These are phyloP conservation scores for Kwoniella botswanensis DNA, from an alignment of 768 basidiomycete genomes.

Conservation along the genomic window DNA sequence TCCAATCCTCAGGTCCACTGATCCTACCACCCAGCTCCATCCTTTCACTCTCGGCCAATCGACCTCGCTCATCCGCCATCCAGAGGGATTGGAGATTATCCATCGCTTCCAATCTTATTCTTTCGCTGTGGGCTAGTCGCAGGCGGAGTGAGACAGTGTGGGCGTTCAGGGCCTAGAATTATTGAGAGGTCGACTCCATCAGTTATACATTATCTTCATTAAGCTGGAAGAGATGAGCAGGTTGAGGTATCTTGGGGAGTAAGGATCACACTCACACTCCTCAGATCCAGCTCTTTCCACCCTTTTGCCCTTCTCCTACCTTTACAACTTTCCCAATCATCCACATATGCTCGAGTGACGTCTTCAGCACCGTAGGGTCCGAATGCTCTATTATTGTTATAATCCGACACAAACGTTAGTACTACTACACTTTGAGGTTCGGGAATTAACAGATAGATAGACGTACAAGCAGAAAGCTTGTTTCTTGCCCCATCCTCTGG, in stretches of 20 bases:
- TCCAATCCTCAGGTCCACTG: constrained; percentile 59
- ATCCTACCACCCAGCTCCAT: constrained; percentile 47
- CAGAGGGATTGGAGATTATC: constrained; percentile 48
- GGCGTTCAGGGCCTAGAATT: constrained; percentile 37
- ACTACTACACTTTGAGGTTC: background rate
- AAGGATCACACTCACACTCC: constrained; percentile 32
- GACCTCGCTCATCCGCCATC: constrained; percentile 39
- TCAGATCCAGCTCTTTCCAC: constrained; percentile 46
- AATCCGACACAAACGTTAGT: background rate
- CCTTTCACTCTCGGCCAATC: constrained; percentile 35
- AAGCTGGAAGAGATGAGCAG: too few species aligned
- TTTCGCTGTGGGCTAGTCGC: constrained; percentile 6
- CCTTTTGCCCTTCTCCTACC: constrained; percentile 30
- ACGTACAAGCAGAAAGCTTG: constrained; percentile 58
- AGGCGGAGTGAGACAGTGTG: constrained; percentile 45
- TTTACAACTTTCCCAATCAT: constrained; percentile 42
- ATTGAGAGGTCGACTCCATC: too few species aligned
- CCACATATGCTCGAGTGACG: constrained; percentile 52
- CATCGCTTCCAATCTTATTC: constrained; percentile 37
- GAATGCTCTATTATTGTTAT: constrained; percentile 34
- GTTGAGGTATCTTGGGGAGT: background rate
- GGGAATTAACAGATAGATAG: constrained; percentile 31
- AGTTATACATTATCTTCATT: too few species aligned
- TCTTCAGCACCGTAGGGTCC: constrained; percentile 47
- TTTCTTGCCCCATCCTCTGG: constrained; percentile 60